Evolutionary conservation across 768 basidiomycete species (phyloP), one percentile per base, ranked within the genome.

Genomic region (Pilatotrama ljubarskyi): DNA sequence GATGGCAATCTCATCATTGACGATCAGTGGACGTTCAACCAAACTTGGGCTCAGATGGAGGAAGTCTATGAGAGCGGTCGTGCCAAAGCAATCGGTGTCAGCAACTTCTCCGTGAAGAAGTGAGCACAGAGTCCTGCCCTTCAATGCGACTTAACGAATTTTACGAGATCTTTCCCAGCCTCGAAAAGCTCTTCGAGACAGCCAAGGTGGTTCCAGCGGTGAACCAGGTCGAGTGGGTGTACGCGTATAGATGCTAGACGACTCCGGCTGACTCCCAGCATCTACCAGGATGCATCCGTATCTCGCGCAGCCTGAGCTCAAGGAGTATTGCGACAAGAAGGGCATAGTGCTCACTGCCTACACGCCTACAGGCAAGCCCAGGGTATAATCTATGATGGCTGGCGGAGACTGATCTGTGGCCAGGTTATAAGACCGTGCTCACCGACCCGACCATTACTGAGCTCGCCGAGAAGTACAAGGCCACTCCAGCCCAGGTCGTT

Each of bases 41-140:
- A 84, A 29, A 72, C 77, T 0, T 84, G 82, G 81, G 77, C 77
- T 0, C 75, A 78, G 43, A 74, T 85, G 63, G 84, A 85, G 69
- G 77, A 80, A 49, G 63, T 84, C 11, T 72, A 79, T 32, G 74
- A 73, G 25, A 76, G 75, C 14, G 80, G 80, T 0, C 79, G 77
- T 63, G 80, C 76, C 11, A 78, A 70, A 53, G 78, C 82, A 1
- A 82, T 85, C 59, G 84, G 84, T 0, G 82, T 86, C 46, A 82
- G 81, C 68, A 86, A 86, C 68, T 85, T 85, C 65, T 82, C 81
- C 5, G 72, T 83, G 56, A 82, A 84, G 64, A 84, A 76, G 81
- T 83, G 55, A 17, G 77, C 68, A 13, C 29, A 32, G 4, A 5
- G 29, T 32, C n/a, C n/a, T n/a, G n/a, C n/a, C n/a, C n/a, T n/a